Base-by-base conservation (phyloP, 192 early-diverging fungal genomes). In the Martensiomyces pterosporus region DNA sequence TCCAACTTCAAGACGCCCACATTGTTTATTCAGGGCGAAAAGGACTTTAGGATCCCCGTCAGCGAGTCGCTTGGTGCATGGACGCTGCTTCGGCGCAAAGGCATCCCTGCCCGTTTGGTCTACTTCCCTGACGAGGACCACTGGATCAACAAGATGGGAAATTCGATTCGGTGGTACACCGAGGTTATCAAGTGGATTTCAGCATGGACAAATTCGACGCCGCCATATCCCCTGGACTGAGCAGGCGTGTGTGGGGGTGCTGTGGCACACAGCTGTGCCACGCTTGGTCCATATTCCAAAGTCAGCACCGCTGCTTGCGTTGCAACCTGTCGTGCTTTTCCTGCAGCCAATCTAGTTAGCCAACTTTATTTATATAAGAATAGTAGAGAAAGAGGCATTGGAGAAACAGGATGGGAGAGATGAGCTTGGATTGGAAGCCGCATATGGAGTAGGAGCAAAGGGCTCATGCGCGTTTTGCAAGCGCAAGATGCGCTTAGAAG, bases 71-170 rank as follows among this genome's bases (percentile, higher is more conserved):
- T 87, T 16, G 34, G 77, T 14, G 64, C 76, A 2, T 87, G 85
- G 47, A 84, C 85, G 1, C 82, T 80, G 9, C 52, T 87, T 29
- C 83, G 82, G 55, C 77, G 82, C 38, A 76, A 69, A 43, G 76
- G 79, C 15, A 67, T 85, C 23, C 75, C 77, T 38, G 76, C 80
- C 2, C 64, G 75, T 13, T 53, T 85, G 29, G 35, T 87, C 15
- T 80, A 82, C 43, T 87, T 87, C 63, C 82, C 80, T 36, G 79
- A 84, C 43, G 82, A 85, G 57, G 75, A 78, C 62, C 65, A 71
- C 48, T 73, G 77, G 75, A 79, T 85, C 21, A 53, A 80, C 37
- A 80, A 84, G 38, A 65, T 80, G 26, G 77, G 73, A 33, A 85
- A 85, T 49, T 75, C 75, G 27, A 53, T 82, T 23, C 64, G 52